Evolutionary conservation across 1,284 basidiomycete species (phyloP).

Genomic region (Inonotus hispidus): DNA sequence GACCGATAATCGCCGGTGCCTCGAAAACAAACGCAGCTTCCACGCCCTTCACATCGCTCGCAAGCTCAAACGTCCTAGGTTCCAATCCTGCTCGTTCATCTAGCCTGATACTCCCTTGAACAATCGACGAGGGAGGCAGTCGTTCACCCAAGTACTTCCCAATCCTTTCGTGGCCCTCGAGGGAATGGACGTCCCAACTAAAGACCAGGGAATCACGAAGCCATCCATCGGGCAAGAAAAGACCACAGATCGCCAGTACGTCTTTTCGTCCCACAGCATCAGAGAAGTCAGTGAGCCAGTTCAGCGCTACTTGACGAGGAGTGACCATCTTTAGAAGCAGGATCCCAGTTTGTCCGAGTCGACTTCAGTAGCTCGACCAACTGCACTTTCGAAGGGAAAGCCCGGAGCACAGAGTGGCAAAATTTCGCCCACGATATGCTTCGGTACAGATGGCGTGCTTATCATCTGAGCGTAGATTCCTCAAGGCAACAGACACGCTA

Average conservation of each 20-base stretch:
- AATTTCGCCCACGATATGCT: not conserved
- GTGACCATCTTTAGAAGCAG: not conserved
- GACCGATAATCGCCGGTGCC: slow-evolving; percentile 32
- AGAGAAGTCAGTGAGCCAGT: slow-evolving; percentile 7
- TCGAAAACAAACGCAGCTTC: slow-evolving; percentile 37
- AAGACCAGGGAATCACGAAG: slow-evolving; percentile 35
- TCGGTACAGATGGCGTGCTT: not conserved
- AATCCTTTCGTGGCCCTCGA: slow-evolving; percentile 29
- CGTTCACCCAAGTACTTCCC: slow-evolving; percentile 25
- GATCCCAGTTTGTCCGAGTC: not conserved
- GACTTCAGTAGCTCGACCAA: not conserved
- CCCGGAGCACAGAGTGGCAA: not conserved
- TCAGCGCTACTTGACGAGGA: slow-evolving; percentile 1
- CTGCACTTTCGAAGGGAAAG: not conserved
- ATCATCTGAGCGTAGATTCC: not conserved
- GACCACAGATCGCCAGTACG: slow-evolving; percentile 19
- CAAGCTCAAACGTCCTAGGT: slow-evolving; percentile 25
- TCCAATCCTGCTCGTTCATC: slow-evolving; percentile 26
- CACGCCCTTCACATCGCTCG: slow-evolving; percentile 24
- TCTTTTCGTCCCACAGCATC: slow-evolving; percentile 22
- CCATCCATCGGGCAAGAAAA: slow-evolving; percentile 31
- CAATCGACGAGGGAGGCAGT: slow-evolving; percentile 20
- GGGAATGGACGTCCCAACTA: slow-evolving; percentile 32
- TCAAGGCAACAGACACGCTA: not conserved
- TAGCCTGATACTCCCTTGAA: slow-evolving; percentile 28